Evolutionary conservation across 441 rosid species (phyloP), one percentile per base, ranked within the genome.

Genomic region (Isatis lusitanica): DNA sequence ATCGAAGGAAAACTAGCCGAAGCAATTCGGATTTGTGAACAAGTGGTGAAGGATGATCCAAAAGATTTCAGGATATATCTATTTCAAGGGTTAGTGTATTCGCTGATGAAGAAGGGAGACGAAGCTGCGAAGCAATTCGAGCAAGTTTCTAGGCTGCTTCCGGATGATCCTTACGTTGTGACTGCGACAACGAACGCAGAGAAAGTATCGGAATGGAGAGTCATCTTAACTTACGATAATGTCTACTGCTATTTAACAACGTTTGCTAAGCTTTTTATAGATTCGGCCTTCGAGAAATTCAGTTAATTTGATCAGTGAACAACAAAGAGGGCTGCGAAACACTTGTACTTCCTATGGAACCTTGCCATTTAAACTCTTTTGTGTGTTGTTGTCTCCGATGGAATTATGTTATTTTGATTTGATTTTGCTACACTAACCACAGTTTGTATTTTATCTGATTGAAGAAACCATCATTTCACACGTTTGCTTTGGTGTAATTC

Each of bases 51-150:
- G 62, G 95, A 93, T 73, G 97, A 88, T 65, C 95, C 92, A 0
- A 80, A 82, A 73, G 97, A 93, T 83, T 89, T 85, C 56, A 83
- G 86, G 83, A 87, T 90, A 0, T 87, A 90, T 61, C 50, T 93
- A 71, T 89, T 94, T 63, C 86, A 83, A 66, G 95, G 92, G 28
- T 78, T 89, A 12, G 78, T 90, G 21, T 90, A 90, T 53, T 73
- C 88, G 16, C 43, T 90, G 79, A 38, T 85, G 86, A 82, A 79
- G 74, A 86, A 83, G 86, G 81, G 71, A 52, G 92, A 87, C 5
- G 89, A 86, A 76, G 97, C 92, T 0, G 86, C 84, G 74, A 87
- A 85, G 66, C 83, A 82, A 57, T 90, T 89, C 78, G 84, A 85
- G 47, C 81, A 80, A 73, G 81, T 81, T 33, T 77, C 84, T 33